Evolutionary conservation across 345 rosid species (phyloP).

Genomic region (Physaria fendleri): DNA sequence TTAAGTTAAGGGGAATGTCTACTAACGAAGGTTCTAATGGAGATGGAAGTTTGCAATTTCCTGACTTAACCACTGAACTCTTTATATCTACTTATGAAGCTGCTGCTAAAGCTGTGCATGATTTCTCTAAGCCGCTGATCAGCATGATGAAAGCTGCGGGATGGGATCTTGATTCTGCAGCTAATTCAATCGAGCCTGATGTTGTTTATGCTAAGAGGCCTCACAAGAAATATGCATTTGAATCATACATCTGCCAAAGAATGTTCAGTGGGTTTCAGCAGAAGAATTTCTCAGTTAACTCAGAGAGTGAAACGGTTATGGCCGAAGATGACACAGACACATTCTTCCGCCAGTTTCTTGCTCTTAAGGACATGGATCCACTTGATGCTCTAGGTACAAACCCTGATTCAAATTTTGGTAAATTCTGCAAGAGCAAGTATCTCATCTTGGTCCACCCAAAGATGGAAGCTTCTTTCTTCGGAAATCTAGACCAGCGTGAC

Average conservation of each 20-base stretch:
- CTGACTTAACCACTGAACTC: conserved; percentile 57
- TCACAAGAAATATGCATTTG: conserved; percentile 77
- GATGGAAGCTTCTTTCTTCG: conserved; percentile 90
- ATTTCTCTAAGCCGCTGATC: conserved; percentile 74
- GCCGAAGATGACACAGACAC: conserved; percentile 43
- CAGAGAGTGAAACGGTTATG: conserved; percentile 24
- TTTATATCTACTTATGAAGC: conserved; percentile 53
- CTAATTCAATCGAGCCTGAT: conserved; percentile 60
- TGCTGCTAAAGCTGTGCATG: conserved; percentile 70
- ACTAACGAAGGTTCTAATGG: conserved; percentile 48
- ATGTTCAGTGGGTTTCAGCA: conserved; percentile 81
- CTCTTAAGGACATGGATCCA: conserved; percentile 65
- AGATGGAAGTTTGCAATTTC: conserved; percentile 35
- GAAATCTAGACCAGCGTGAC: conserved; percentile 67
- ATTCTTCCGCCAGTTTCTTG: conserved; percentile 65
- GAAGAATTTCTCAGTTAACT: conserved; percentile 42
- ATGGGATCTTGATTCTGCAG: conserved; percentile 93
- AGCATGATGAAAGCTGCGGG: conserved; percentile 94
- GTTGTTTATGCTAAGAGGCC: conserved; percentile 77
- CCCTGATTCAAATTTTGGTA: conserved; percentile 69
- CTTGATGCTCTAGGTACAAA: conserved; percentile 60
- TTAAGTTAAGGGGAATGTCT: conserved; percentile 72
- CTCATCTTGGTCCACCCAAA: conserved; percentile 63
- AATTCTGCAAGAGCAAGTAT: conserved; percentile 67
- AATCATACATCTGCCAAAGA: conserved; percentile 76